Percentiles rank a stretch among this genome's conserved stretches.
These are phyloP conservation scores for Haematococcus lacustris DNA, from an alignment of 139 green algal species.

Conservation along the genomic window DNA sequence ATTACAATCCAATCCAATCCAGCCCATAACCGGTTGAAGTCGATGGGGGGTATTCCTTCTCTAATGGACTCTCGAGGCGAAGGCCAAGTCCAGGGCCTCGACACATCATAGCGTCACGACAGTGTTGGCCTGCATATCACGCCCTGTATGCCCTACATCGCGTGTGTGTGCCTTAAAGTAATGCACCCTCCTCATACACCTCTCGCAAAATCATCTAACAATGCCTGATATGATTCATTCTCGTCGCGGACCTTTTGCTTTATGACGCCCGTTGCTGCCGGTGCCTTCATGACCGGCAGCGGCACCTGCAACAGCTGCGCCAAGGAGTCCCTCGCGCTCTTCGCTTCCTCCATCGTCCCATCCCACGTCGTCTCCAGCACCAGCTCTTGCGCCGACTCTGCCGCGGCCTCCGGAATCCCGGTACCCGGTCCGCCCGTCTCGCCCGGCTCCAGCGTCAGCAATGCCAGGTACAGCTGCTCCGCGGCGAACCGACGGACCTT, in stretches of 20 bases:
- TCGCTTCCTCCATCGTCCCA: slow-evolving; percentile 39
- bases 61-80: no score
- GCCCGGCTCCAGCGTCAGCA: slow-evolving; percentile 56
- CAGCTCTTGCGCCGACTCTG: slow-evolving; percentile 39
- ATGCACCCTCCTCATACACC: slow-evolving; percentile 6
- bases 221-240: slow-evolving; percentile 54
- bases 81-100: no score
- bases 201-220: slow-evolving; percentile 51
- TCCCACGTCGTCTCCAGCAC: slow-evolving; percentile 58
- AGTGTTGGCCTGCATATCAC: no score
- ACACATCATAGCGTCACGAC: no score
- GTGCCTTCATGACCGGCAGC: slow-evolving; percentile 27
- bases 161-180: no score
- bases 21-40: no score
- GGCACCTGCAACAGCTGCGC: slow-evolving; percentile 28
- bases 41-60: no score
- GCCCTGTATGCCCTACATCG: no score
- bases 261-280: neutral
- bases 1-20: no score
- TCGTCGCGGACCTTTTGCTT: slow-evolving; percentile 28
- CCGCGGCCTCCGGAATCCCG: neutral
- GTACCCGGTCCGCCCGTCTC: slow-evolving; percentile 9
- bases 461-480: slow-evolving; percentile 76
- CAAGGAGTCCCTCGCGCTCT: slow-evolving; percentile 28
- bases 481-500: slow-evolving; percentile 62